Base-by-base conservation (phyloP, 164 flowering plant species). In the Kalanchoe fedtschenkoi region DNA sequence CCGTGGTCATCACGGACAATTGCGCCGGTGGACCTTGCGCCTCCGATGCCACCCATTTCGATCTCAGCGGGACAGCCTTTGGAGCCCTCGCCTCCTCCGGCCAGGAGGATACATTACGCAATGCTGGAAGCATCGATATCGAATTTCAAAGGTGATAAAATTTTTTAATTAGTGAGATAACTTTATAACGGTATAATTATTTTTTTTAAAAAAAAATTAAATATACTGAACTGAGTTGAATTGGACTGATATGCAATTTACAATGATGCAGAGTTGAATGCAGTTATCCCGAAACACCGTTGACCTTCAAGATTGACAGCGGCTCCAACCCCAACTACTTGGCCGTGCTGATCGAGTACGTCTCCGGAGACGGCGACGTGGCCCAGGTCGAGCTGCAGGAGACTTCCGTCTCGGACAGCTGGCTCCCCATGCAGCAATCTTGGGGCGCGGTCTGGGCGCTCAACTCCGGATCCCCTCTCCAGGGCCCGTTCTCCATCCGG, bases 101-200 rank as follows among this genome's bases (percentile, higher is more conserved):
- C 35, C 64, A 43, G 42, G 64, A 43, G 8, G n/a, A 62, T 42
- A 59, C 78, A 14, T 77, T 91, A 1, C 85, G 83, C 4, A 66
- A 74, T 61, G 87, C 81, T 6, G 93, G 96, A n/a, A 58, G 65
- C 14, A 35, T 91, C 22, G 65, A 71, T 32, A 75, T 91, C 29
- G 73, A 70, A 34, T 78, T 72, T n/a, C 60, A 71, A 56, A 75
- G 81, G 95, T 32, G 33, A n/a, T n/a, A n/a, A n/a, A n/a, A n/a
- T n/a, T n/a, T n/a, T n/a, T n/a, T n/a, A n/a, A n/a, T n/a, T n/a
- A n/a, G n/a, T n/a, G n/a, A n/a, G n/a, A n/a, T n/a, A n/a, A n/a
- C n/a, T n/a, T n/a, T n/a, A n/a, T n/a, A n/a, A n/a, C n/a, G n/a
- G n/a, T n/a, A n/a, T n/a, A n/a, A n/a, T n/a, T n/a, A n/a, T n/a